A percentile compares a stretch with the other conserved stretches of the same genome.
Evolutionary conservation across 495 filamentous ascomycete genomes (phyloP).

Genomic region (Podospora sp.): DNA sequence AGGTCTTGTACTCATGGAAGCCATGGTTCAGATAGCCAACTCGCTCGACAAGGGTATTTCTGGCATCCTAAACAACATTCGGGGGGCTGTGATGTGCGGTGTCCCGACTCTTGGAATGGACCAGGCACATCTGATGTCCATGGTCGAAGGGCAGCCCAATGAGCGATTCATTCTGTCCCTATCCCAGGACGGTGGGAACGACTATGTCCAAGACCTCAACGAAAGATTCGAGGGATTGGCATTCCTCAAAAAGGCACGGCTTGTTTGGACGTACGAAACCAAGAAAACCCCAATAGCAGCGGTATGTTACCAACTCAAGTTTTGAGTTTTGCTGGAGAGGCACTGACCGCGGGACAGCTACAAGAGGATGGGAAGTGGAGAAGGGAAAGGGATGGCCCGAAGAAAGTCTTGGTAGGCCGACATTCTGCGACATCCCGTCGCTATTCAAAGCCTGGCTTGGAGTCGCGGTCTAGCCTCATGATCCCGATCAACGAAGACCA

Average conservation of each 20-base stretch:
- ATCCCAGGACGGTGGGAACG: neutral
- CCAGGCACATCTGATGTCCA: conserved; percentile 17
- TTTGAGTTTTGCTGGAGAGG: neutral
- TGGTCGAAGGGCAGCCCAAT: conserved; percentile 24
- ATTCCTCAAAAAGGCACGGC: neutral
- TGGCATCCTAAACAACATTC: conserved; percentile 18
- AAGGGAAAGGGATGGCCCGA: neutral
- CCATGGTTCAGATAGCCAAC: conserved; percentile 22
- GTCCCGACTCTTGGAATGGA: conserved; percentile 38
- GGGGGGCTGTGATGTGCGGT: conserved; percentile 39
- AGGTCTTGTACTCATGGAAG: conserved; percentile 37
- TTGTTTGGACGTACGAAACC: conserved; percentile 31
- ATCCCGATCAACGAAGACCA: conserved; percentile 20
- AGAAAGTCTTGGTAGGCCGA: neutral
- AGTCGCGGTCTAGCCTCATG: neutral
- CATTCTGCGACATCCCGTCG: conserved; percentile 7
- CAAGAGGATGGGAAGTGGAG: neutral
- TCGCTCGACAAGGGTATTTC: neutral
- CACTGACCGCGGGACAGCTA: too few relatives aligned
- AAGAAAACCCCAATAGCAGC: neutral
- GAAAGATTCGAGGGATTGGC: neutral
- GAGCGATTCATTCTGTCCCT: conserved; percentile 18
- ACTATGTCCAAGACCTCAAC: neutral
- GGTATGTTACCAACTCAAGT: neutral
- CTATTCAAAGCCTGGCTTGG: too few relatives aligned